These are phyloP conservation scores for Selenicereus undatus DNA, from an alignment of 148 eudicot genomes.

Conservation along the genomic window DNA sequence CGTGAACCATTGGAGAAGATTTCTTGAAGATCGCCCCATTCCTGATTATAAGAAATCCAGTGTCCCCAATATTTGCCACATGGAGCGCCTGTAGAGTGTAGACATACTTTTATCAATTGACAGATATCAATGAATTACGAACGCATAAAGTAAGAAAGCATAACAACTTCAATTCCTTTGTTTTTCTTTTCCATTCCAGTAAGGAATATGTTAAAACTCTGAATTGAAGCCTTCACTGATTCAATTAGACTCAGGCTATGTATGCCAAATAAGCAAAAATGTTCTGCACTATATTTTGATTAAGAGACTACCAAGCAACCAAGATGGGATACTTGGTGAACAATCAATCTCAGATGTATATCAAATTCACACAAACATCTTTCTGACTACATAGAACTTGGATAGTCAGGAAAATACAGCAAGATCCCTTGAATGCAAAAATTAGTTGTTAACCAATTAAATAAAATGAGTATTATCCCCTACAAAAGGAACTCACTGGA, in stretches of 20 bases:
- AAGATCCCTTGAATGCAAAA: not conserved
- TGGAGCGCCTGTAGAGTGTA: constrained; percentile 63
- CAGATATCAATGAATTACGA: not conserved
- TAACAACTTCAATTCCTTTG: not conserved
- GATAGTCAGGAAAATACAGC: not conserved
- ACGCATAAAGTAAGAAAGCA: not conserved
- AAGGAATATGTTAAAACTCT: not conserved
- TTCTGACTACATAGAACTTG: not conserved
- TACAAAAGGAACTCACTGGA: not conserved
- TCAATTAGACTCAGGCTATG: not conserved
- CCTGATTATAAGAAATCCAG: constrained; percentile 64
- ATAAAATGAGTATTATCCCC: not conserved
- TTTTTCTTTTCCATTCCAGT: not conserved
- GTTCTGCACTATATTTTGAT: not conserved
- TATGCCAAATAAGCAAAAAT: not conserved
- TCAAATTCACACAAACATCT: not conserved
- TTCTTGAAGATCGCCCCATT: constrained; percentile 46
- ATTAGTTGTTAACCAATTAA: not conserved
- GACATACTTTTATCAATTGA: constrained; percentile 3
- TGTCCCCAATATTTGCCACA: constrained; percentile 81
- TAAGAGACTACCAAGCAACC: not conserved
- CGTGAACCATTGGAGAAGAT: constrained; percentile 71
- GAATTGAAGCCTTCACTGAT: not conserved
- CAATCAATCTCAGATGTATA: not conserved
- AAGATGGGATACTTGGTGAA: not conserved